Evolutionary conservation across 1,139 yeast species (phyloP).

Genomic region (Pichia sp.): DNA sequence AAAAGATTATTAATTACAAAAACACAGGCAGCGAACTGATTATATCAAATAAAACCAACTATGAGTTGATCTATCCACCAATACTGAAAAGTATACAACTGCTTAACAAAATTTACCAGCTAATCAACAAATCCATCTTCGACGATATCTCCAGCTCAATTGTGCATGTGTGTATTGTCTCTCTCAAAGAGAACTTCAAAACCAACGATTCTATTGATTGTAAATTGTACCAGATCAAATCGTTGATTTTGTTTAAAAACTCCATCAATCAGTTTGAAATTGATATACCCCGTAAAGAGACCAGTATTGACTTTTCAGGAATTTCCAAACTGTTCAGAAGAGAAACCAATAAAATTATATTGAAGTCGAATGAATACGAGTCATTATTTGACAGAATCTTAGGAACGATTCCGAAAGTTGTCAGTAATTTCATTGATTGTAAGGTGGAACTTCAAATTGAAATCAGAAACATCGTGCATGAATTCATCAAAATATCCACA

Average conservation of each 20-base stretch:
- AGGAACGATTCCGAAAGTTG: conserved; percentile 75
- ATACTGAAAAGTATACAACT: conserved; percentile 62
- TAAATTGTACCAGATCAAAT: conserved; percentile 60
- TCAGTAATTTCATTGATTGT: conserved; percentile 81
- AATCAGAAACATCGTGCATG: conserved; percentile 61
- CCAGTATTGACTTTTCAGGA: conserved; percentile 75
- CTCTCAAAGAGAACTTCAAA: conserved; percentile 44
- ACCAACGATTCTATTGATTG: conserved; percentile 41
- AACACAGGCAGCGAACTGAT: conserved; percentile 63
- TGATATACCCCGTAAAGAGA: conserved; percentile 56
- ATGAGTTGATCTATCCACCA: conserved; percentile 53
- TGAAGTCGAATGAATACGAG: conserved; percentile 9
- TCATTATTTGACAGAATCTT: conserved; percentile 47
- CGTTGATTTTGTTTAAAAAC: conserved; percentile 59
- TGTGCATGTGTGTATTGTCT: conserved; percentile 49
- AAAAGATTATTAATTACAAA: conserved; percentile 54
- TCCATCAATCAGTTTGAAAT: conserved; percentile 78
- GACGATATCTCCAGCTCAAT: conserved; percentile 86
- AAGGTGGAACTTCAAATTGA: conserved; percentile 68
- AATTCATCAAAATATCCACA: conserved; percentile 38
- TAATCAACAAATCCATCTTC: conserved; percentile 68
- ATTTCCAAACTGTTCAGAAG: conserved; percentile 26
- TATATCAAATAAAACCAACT: conserved; percentile 25
- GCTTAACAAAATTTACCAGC: conserved; percentile 70
- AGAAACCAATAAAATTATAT: conserved; percentile 1